phyloP scores from a whole-genome alignment of 176 grass and related monocot genomes.

The Musa itinerans region DNA sequence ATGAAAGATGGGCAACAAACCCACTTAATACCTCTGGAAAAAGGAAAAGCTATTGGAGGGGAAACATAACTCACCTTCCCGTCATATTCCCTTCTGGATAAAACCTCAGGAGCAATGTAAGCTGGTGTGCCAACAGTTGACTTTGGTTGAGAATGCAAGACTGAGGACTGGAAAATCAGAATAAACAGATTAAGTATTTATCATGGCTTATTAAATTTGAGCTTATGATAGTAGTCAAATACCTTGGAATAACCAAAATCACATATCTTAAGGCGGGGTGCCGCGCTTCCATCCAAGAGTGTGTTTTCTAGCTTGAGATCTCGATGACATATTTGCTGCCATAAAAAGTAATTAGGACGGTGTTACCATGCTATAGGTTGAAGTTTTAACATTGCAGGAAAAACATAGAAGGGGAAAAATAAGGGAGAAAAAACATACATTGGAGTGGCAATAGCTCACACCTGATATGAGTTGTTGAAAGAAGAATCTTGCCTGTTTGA shows the following conservation, averaged over 20 bases:
- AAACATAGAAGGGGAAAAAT: not conserved
- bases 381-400: not conserved
- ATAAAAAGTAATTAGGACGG: not conserved
- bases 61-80: constrained; percentile 56
- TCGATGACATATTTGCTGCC: constrained; percentile 93
- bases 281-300: constrained; percentile 80
- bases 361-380: not conserved
- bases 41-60: not conserved
- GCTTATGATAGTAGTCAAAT: not conserved
- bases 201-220: no score
- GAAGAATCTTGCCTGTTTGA: constrained; percentile 81
- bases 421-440: constrained; percentile 34
- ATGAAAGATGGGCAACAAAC: not conserved
- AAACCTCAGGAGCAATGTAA: constrained; percentile 87
- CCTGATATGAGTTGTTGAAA: constrained; percentile 96
- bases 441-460: constrained; percentile 97
- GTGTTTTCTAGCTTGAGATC: constrained; percentile 98
- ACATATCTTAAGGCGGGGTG: constrained; percentile 90
- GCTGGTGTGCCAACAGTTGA: constrained; percentile 94
- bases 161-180: constrained; percentile 48
- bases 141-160: constrained; percentile 93
- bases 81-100: constrained; percentile 81
- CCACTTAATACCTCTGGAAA: not conserved
- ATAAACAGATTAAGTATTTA: constrained; percentile 4
- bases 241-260: constrained; percentile 99